phyloP scores from a whole-genome alignment of 495 filamentous ascomycete species.

The Penicillium bialowiezense region DNA sequence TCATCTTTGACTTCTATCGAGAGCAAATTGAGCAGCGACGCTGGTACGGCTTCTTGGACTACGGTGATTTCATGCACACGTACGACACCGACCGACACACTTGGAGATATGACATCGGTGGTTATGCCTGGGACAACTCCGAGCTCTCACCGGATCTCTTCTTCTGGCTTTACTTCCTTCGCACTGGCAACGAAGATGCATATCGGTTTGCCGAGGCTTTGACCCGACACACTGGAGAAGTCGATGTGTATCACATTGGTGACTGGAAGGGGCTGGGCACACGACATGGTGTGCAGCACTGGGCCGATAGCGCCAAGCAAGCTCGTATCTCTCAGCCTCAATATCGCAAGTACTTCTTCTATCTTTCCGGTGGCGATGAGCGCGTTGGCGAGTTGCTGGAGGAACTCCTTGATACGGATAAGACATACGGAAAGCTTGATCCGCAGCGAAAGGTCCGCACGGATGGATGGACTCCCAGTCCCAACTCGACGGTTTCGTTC shows the following conservation, averaged over 20 bases:
- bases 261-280: conserved; percentile 48
- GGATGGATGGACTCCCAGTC: conserved; percentile 38
- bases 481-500: conserved; percentile 34
- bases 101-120: conserved; percentile 52
- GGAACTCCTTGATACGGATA: conserved; percentile 36
- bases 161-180: conserved; percentile 51
- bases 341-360: conserved; percentile 46
- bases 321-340: conserved; percentile 45
- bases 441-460: conserved; percentile 46
- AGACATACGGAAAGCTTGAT: conserved; percentile 42
- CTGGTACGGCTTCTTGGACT: conserved; percentile 54
- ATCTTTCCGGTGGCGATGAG: conserved; percentile 40
- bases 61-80: conserved; percentile 51
- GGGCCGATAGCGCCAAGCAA: conserved; percentile 48
- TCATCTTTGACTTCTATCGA: conserved; percentile 45
- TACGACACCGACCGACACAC: conserved; percentile 48
- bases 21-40: conserved; percentile 40
- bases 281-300: conserved; percentile 52
- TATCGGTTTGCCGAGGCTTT: conserved; percentile 48
- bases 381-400: conserved; percentile 45
- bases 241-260: conserved; percentile 50
- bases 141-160: conserved; percentile 51
- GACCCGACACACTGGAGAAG: conserved; percentile 48
- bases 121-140: conserved; percentile 55
- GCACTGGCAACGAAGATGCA: conserved; percentile 42